Evolutionary conservation across 1,284 basidiomycete genomes (phyloP).

Genomic region (Trichosporon ovoides): DNA sequence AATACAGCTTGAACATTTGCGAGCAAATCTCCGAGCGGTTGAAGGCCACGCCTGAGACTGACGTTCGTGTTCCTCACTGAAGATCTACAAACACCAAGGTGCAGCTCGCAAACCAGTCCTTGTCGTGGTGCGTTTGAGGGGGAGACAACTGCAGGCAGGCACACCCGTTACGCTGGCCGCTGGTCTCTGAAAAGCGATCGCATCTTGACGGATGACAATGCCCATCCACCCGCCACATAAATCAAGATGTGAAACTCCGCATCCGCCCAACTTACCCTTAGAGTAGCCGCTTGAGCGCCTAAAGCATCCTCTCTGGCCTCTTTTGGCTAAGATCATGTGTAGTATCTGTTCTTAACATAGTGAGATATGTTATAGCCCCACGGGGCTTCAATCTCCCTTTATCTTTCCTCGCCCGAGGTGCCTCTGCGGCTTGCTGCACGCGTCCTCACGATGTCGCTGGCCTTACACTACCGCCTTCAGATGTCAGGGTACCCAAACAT

Average conservation of each 20-base stretch:
- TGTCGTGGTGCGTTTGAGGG: no score
- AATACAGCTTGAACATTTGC: no score
- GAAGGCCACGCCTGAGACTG: no score
- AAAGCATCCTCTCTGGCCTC: conserved; percentile 48
- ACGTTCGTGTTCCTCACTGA: no score
- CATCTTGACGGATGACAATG: no score
- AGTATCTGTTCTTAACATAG: conserved; percentile 49
- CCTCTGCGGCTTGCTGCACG: conserved; percentile 24
- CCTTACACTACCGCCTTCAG: conserved; percentile 26
- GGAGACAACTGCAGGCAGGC: no score
- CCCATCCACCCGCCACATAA: not conserved
- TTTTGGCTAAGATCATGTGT: conserved; percentile 51
- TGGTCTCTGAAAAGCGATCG: no score
- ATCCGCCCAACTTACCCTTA: not conserved
- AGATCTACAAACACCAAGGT: no score
- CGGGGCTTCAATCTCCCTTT: conserved; percentile 37
- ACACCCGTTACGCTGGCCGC: no score
- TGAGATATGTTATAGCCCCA: conserved; percentile 42
- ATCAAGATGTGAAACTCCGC: not conserved
- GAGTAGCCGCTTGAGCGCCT: not conserved
- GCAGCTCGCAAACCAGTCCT: no score
- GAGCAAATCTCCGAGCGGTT: no score
- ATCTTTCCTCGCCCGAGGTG: conserved; percentile 32
- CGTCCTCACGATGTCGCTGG: conserved; percentile 23
- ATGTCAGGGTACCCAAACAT: conserved; percentile 21